A percentile compares a stretch with the other conserved stretches of the same genome.
Evolutionary conservation across 257 asterid species (phyloP).

Genomic region (Solanum piurae): DNA sequence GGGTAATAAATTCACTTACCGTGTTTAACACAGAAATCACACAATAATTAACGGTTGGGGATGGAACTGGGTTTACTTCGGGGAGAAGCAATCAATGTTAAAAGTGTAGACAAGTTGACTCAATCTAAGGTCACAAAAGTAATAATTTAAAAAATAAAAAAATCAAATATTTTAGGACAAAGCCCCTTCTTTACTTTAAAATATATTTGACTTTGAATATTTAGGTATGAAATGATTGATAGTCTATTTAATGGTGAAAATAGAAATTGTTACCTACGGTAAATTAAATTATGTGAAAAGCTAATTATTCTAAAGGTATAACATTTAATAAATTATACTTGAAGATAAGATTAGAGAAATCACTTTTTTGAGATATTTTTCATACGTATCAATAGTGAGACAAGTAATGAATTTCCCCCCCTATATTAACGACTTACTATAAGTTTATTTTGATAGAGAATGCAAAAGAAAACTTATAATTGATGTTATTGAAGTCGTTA

Average conservation of each 20-base stretch:
- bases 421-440: not conserved
- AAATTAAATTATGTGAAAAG: not conserved
- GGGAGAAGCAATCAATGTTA: not conserved
- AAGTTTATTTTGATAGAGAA: not conserved
- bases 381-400: not conserved
- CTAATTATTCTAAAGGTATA: too few species aligned
- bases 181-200: not conserved
- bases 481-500: too few species aligned
- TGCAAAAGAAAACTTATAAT: not conserved
- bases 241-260: not conserved
- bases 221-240: not conserved
- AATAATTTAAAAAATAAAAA: not conserved
- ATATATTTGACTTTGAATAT: not conserved
- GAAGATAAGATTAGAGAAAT: too few species aligned
- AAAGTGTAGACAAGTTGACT: not conserved
- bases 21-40: not conserved
- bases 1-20: not conserved
- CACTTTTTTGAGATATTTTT: not conserved
- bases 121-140: not conserved
- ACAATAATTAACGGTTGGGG: not conserved
- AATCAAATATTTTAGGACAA: not conserved
- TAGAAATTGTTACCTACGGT: not conserved
- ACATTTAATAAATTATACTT: not conserved
- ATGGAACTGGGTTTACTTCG: not conserved
- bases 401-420: fast-evolving